Evolutionary conservation across 352 stramenopile genomes (phyloP).

Genomic region (Detonula confervacea): DNA sequence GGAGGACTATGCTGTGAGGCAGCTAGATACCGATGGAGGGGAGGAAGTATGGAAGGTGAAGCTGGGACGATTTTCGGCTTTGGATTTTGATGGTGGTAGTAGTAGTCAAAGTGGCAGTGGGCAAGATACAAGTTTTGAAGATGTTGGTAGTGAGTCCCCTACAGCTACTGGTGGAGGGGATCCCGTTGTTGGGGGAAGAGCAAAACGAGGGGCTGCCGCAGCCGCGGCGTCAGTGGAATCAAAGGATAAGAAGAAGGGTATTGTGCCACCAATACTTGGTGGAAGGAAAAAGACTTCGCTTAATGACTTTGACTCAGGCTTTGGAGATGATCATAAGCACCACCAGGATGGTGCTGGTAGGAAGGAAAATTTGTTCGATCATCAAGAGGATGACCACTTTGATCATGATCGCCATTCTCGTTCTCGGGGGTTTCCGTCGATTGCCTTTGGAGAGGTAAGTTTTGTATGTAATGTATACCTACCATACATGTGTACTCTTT

Average conservation of each 20-base stretch:
- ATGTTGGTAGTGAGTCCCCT: neutral
- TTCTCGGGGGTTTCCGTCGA: slow-evolving; percentile 49
- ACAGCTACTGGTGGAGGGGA: neutral
- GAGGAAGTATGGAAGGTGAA: slow-evolving; percentile 87
- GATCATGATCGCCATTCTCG: slow-evolving; percentile 38
- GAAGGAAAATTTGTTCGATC: slow-evolving; percentile 35
- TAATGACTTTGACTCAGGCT: slow-evolving; percentile 27
- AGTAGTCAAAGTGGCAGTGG: slow-evolving; percentile 14
- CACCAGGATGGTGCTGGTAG: slow-evolving; percentile 1
- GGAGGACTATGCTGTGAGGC: slow-evolving; percentile 85
- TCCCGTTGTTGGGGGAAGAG: slow-evolving; percentile 25
- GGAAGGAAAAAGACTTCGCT: slow-evolving; percentile 35
- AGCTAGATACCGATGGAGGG: slow-evolving; percentile 81
- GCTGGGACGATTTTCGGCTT: slow-evolving; percentile 81
- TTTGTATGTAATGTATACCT: too few relatives aligned
- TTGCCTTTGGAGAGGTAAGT: slow-evolving; percentile 64
- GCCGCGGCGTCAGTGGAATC: slow-evolving; percentile 21
- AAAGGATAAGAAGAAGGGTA: slow-evolving; percentile 40
- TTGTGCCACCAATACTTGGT: slow-evolving; percentile 38
- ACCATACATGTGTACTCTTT: too few relatives aligned
- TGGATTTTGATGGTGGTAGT: slow-evolving; percentile 77
- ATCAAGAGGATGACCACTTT: slow-evolving; percentile 33
- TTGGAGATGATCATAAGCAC: slow-evolving; percentile 31
- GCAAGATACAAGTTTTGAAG: slow-evolving; percentile 1
- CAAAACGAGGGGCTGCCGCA: slow-evolving; percentile 42